Conservation (phyloP, 2,329 filamentous ascomycete genomes). For the Stylonectria norvegica region DNA sequence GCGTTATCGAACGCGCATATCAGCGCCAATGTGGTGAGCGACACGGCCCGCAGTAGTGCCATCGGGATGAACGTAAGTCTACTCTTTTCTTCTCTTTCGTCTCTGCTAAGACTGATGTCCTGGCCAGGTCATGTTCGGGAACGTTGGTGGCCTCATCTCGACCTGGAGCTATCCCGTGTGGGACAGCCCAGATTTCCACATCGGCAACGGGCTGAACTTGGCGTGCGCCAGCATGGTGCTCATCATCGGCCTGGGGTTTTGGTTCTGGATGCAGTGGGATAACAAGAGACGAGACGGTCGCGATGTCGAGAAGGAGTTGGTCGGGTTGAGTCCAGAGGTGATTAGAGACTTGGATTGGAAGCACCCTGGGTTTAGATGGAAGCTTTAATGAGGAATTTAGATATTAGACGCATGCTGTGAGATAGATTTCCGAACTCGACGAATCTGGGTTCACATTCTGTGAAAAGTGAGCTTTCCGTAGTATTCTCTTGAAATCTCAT, state of each 20-base stretch:
- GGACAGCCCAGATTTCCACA: conserved; percentile 62
- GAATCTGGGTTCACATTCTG: too few relatives aligned
- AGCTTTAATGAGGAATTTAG: conserved; percentile 6
- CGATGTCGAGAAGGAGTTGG: conserved; percentile 55
- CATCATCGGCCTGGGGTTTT: conserved; percentile 45
- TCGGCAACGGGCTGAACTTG: conserved; percentile 63
- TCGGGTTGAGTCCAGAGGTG: conserved; percentile 50
- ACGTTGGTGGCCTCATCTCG: conserved; percentile 61
- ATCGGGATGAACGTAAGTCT: conserved; percentile 45
- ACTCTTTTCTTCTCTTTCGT: neutral
- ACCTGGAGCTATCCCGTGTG: conserved; percentile 63
- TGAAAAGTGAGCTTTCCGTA: too few relatives aligned
- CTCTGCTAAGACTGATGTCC: conserved; percentile 6
- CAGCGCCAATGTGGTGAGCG: conserved; percentile 62
- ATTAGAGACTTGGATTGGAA: conserved; percentile 63
- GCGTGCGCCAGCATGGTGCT: conserved; percentile 57
- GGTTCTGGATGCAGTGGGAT: conserved; percentile 60
- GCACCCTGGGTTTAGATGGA: conserved; percentile 66
- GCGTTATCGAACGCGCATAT: conserved; percentile 61
- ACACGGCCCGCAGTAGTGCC: conserved; percentile 60
- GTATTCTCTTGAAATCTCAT: too few relatives aligned
- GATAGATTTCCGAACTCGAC: too few relatives aligned
- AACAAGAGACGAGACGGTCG: conserved; percentile 57
- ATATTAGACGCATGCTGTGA: too few relatives aligned
- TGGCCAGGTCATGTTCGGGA: conserved; percentile 28